Percentiles rank a stretch among this genome's conserved stretches.
phyloP scores from a whole-genome alignment of 2,329 filamentous ascomycete genomes.

The Aspergillus cejpii region DNA sequence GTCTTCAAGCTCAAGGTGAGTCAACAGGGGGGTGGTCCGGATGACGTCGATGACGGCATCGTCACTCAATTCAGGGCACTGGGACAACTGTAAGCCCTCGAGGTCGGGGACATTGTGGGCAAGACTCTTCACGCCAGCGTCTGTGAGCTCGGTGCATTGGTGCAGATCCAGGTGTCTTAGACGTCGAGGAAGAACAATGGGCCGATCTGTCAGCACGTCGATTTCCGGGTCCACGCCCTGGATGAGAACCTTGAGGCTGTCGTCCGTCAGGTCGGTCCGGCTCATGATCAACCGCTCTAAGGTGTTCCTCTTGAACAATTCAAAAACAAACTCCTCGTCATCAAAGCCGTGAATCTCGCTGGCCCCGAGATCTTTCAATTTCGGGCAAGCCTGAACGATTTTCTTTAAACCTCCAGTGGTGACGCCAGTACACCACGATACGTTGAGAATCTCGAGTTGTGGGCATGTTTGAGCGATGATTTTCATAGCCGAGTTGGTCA shows the following conservation, averaged over 20 bases:
- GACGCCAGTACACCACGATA: slow-evolving; percentile 88
- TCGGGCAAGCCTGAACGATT: slow-evolving; percentile 65
- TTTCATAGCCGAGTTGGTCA: slow-evolving; percentile 76
- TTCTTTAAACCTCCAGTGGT: slow-evolving; percentile 67
- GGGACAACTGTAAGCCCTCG: slow-evolving; percentile 75
- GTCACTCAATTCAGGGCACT: slow-evolving; percentile 69
- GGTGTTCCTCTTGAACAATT: slow-evolving; percentile 71
- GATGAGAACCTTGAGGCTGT: slow-evolving; percentile 64
- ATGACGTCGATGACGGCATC: slow-evolving; percentile 65
- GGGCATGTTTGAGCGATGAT: slow-evolving; percentile 77
- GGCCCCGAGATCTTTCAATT: slow-evolving; percentile 70
- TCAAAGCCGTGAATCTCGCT: slow-evolving; percentile 77
- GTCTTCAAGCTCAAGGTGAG: slow-evolving; percentile 85
- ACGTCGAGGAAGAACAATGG: slow-evolving; percentile 68
- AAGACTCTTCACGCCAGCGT: slow-evolving; percentile 62
- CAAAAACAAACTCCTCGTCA: slow-evolving; percentile 61
- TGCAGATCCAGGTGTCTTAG: slow-evolving; percentile 81
- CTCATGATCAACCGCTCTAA: slow-evolving; percentile 76
- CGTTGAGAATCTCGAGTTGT: slow-evolving; percentile 74
- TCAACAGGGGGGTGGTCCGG: slow-evolving; percentile 67
- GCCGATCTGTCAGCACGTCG: slow-evolving; percentile 69
- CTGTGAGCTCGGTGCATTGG: slow-evolving; percentile 67
- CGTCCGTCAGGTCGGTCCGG: slow-evolving; percentile 69
- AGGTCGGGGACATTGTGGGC: slow-evolving; percentile 69
- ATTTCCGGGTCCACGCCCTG: slow-evolving; percentile 69